Evolutionary conservation across 768 basidiomycete genomes (phyloP).

Genomic region (Termitomyces bulborhizus): DNA sequence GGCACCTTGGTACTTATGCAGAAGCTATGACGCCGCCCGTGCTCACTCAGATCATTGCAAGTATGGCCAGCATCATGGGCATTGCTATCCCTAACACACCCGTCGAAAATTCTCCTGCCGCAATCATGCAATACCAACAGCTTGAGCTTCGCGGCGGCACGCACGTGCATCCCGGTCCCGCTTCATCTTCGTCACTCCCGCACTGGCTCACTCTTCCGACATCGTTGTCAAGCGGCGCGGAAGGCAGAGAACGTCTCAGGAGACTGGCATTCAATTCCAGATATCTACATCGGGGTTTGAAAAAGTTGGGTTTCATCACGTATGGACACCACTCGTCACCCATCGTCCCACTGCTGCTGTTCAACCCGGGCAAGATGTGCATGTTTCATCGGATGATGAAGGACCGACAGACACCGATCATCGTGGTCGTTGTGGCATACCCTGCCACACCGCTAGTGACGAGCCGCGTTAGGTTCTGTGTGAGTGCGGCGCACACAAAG

Average conservation of each 20-base stretch:
- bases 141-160: slow-evolving; percentile 26
- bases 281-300: slow-evolving; percentile 81
- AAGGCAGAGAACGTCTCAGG: slow-evolving; percentile 76
- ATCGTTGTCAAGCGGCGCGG: slow-evolving; percentile 70
- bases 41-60: slow-evolving; percentile 83
- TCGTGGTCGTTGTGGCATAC: slow-evolving; percentile 87
- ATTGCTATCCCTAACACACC: slow-evolving; percentile 36
- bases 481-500: slow-evolving; percentile 94
- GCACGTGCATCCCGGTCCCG: slow-evolving; percentile 60
- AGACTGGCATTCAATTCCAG: slow-evolving; percentile 94
- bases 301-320: slow-evolving; percentile 94
- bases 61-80: slow-evolving; percentile 98
- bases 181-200: slow-evolving; percentile 58
- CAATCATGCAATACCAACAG: slow-evolving; percentile 15
- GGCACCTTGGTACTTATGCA: slow-evolving; percentile 80
- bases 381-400: slow-evolving; percentile 89
- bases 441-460: slow-evolving; percentile 88
- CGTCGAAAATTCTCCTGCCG: slow-evolving; percentile 22
- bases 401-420: slow-evolving; percentile 70
- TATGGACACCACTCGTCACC: slow-evolving; percentile 90
- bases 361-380: slow-evolving; percentile 92
- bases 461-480: slow-evolving; percentile 86
- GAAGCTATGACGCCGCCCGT: slow-evolving; percentile 91
- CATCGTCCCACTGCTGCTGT: slow-evolving; percentile 88
- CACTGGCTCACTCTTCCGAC: slow-evolving; percentile 74